phyloP scores from a whole-genome alignment of 2,329 filamentous ascomycete genomes.

The Botrytis fragariae region DNA sequence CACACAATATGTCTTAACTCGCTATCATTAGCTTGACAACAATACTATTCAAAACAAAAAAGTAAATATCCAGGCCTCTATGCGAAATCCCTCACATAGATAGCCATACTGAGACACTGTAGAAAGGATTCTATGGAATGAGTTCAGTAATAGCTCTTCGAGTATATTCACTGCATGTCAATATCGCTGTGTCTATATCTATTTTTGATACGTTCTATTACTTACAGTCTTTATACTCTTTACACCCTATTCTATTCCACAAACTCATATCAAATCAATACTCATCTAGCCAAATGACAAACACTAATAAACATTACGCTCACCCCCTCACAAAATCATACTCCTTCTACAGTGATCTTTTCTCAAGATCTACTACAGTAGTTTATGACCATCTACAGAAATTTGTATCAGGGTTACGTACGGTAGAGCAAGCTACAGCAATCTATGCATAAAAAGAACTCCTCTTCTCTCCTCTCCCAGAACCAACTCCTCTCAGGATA shows the following conservation, averaged over 20 bases:
- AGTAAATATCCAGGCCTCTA: neutral
- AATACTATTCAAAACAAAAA: neutral
- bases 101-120: too few relatives aligned
- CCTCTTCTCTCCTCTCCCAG: neutral
- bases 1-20: neutral
- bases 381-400: neutral
- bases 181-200: fast-evolving
- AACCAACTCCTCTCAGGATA: neutral
- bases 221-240: neutral
- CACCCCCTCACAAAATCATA: neutral
- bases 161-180: neutral
- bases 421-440: neutral
- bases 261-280: neutral
- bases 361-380: fast-evolving
- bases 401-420: neutral
- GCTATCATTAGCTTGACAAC: neutral
- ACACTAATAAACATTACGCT: fast-evolving
- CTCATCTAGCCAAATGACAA: neutral
- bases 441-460: neutral
- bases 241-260: too few relatives aligned
- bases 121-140: neutral
- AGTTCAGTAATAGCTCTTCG: neutral
- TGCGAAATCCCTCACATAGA: neutral
- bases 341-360: neutral
- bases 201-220: neutral